A percentile compares a stretch with the other conserved stretches of the same genome.
Conservation (phyloP, 257 asterid genomes). For the Solanum infundibuliforme region DNA sequence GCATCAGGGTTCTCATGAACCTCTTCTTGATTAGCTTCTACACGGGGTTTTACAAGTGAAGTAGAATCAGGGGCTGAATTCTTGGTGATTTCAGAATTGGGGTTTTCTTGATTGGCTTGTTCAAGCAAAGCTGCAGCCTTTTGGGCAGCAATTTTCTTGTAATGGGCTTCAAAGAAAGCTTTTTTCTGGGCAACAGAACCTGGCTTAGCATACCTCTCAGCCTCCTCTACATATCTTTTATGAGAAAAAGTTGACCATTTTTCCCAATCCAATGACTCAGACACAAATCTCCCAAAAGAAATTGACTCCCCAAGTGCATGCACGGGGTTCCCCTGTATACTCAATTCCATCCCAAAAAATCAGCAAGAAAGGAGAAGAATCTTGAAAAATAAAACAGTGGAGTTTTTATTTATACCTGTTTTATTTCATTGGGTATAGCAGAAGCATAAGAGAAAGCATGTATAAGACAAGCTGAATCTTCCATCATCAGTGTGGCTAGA, state of each 20-base stretch:
- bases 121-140: slow-evolving; percentile 69
- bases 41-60: slow-evolving; percentile 1
- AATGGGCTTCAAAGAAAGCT: slow-evolving; percentile 98
- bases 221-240: slow-evolving; percentile 88
- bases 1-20: background rate
- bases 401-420: slow-evolving; percentile 29
- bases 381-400: background rate
- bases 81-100: background rate
- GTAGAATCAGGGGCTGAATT: slow-evolving; percentile 1
- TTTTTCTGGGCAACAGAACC: slow-evolving; percentile 95
- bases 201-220: slow-evolving; percentile 67
- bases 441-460: slow-evolving; percentile 73
- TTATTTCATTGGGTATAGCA: slow-evolving; percentile 48
- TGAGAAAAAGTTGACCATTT: slow-evolving; percentile 87
- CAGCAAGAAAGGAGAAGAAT: background rate
- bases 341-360: background rate
- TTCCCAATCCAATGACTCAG: slow-evolving; percentile 79
- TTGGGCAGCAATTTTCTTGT: slow-evolving; percentile 80
- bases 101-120: slow-evolving; percentile 28
- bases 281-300: slow-evolving; percentile 71
- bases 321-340: slow-evolving; percentile 52
- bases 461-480: slow-evolving; percentile 72
- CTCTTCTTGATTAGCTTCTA: slow-evolving; percentile 4
- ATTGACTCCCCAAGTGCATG: slow-evolving; percentile 75
- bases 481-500: slow-evolving; percentile 32